Base-by-base conservation (phyloP, 352 stramenopile species). In the Globisporangium cylindrosporum region DNA sequence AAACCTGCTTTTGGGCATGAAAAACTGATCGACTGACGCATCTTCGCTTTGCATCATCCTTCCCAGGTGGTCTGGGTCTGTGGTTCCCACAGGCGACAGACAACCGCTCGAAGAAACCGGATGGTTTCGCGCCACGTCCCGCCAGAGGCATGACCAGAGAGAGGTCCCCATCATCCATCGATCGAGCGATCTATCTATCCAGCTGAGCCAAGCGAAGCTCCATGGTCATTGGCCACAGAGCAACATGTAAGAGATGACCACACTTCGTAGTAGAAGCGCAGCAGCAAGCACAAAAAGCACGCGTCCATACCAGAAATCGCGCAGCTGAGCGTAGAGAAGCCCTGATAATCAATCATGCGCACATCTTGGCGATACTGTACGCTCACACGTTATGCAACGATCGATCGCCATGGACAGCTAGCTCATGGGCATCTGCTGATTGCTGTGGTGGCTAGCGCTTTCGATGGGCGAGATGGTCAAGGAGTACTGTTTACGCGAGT, bases 31-130 rank as follows among this genome's bases (percentile, higher is more conserved):
- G 36, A 14, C 34, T 51, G 43, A 51, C 43, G 57, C 57, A 62
- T 27, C n/a, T 24, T 62, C n/a, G 36, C 29, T 51, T 36, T 60
- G 54, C 43, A 51, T 51, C 58, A 62, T 32, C 56, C 29, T 24
- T 29, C 38, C 14, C 15, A 57, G 46, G 41, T 54, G 46, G 43
- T 51, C 43, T 51, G 43, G 18, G 15, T 51, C 18, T 51, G 43
- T 51, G 43, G 43, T 4, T 49, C 41, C 15, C 41, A 10, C 41
- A 49, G 41, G 41, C 43, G 18, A 51, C 60, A 24, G 6, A 51
- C 60, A 24, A 29, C 46, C 18, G 29, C 25, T 62, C 43, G 59
- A 57, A n/a, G 59, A 65, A 66, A 66, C 60, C 46, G 60, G 60
- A 51, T 66, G 60, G 41, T 66, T 66, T 56, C 15, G 34, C 46